Conservation (phyloP, 306 rosid genomes). For the Mucuna pruriens region DNA sequence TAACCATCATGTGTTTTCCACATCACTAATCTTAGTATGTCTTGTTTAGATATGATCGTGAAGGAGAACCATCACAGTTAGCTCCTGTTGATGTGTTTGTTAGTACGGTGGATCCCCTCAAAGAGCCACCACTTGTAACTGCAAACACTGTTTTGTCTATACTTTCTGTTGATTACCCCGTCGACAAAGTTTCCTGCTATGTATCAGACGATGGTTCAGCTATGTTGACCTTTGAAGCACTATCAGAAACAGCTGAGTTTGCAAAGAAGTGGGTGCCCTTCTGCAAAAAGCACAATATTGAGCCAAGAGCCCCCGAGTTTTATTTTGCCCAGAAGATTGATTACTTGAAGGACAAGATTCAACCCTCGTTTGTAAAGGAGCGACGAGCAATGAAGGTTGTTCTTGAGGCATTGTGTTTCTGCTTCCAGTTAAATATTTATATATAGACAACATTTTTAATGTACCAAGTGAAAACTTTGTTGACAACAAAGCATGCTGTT, state of each 20-base stretch:
- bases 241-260: constrained; percentile 98
- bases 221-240: constrained; percentile 95
- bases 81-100: constrained; percentile 94
- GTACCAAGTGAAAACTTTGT: constrained; percentile 1
- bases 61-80: constrained; percentile 95
- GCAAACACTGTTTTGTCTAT: constrained; percentile 99
- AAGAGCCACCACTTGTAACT: constrained; percentile 95
- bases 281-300: constrained; percentile 92
- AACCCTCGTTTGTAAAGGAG: constrained; percentile 97
- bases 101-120: constrained; percentile 99
- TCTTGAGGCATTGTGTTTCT: constrained; percentile 23
- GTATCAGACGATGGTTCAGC: constrained; percentile 99
- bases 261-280: constrained; percentile 99
- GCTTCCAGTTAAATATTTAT: constrained; percentile 23
- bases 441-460: background rate
- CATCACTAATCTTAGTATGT: constrained; percentile 38
- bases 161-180: constrained; percentile 98
- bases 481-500: background rate
- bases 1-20: constrained; percentile 17
- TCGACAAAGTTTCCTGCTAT: constrained; percentile 99
- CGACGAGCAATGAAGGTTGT: constrained; percentile 96
- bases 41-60: constrained; percentile 82
- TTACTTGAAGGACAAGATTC: constrained; percentile 96
- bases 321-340: constrained; percentile 96
- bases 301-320: constrained; percentile 99